Conservation (phyloP, 148 eudicot species). For the Chenopodium quinoa region DNA sequence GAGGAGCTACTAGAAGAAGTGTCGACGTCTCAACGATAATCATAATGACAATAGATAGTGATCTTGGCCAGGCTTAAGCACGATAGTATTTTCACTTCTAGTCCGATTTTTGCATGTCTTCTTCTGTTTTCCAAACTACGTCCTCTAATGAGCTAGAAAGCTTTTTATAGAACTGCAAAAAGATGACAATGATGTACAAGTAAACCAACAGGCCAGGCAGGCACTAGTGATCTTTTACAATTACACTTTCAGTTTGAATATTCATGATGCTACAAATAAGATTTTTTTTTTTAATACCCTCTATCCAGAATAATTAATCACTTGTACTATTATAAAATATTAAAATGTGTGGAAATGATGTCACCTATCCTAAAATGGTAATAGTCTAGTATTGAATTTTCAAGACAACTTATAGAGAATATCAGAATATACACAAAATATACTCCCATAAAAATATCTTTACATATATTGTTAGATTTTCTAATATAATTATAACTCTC, state of each 20-base stretch:
- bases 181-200: not conserved
- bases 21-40: not conserved
- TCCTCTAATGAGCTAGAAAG: constrained; percentile 75
- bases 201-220: not conserved
- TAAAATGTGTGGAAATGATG: too few species aligned
- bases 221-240: not conserved
- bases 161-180: constrained; percentile 70
- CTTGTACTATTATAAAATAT: too few species aligned
- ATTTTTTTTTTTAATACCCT: not conserved
- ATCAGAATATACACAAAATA: too few species aligned
- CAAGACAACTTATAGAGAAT: too few species aligned
- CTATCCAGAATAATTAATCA: not conserved
- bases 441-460: too few species aligned
- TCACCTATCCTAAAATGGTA: too few species aligned
- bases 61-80: not conserved
- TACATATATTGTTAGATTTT: too few species aligned
- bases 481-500: too few species aligned
- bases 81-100: constrained; percentile 5
- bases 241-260: not conserved
- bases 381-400: too few species aligned
- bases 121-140: constrained; percentile 96
- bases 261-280: not conserved
- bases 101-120: constrained; percentile 61
- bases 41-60: not conserved
- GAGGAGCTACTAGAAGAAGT: not conserved